phyloP scores from a whole-genome alignment of 2,329 filamentous ascomycete genomes.

The Cordyceps javanica region DNA sequence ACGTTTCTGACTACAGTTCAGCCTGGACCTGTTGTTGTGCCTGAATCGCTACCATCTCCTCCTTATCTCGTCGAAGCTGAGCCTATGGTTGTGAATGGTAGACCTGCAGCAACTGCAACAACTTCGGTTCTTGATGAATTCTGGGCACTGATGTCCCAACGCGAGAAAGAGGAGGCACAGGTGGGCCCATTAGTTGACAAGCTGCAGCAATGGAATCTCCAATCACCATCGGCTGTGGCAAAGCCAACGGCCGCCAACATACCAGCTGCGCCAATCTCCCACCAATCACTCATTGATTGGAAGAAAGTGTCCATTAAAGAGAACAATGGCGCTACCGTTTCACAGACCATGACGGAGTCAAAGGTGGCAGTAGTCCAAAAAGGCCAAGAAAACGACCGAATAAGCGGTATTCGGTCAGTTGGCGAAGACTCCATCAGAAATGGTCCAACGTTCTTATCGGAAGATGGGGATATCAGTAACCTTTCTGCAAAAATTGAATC shows the following conservation, averaged over 20 bases:
- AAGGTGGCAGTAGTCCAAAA: neutral
- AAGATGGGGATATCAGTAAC: neutral
- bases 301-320: neutral
- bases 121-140: neutral
- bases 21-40: no score
- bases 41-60: neutral
- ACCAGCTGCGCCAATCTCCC: neutral
- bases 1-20: neutral
- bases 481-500: neutral
- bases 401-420: neutral
- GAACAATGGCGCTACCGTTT: neutral
- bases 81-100: neutral
- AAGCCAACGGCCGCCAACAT: neutral
- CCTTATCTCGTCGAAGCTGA: neutral
- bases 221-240: neutral
- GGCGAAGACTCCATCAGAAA: neutral
- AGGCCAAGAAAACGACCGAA: neutral
- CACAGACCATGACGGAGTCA: neutral
- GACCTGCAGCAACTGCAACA: neutral
- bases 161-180: neutral
- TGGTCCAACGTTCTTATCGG: neutral
- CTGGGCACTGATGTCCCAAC: neutral
- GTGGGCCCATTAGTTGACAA: slow-evolving; percentile 2
- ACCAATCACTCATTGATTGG: neutral
- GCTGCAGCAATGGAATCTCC: neutral